phyloP scores from a whole-genome alignment of 768 basidiomycete species.

The Polyporus arcularius region DNA sequence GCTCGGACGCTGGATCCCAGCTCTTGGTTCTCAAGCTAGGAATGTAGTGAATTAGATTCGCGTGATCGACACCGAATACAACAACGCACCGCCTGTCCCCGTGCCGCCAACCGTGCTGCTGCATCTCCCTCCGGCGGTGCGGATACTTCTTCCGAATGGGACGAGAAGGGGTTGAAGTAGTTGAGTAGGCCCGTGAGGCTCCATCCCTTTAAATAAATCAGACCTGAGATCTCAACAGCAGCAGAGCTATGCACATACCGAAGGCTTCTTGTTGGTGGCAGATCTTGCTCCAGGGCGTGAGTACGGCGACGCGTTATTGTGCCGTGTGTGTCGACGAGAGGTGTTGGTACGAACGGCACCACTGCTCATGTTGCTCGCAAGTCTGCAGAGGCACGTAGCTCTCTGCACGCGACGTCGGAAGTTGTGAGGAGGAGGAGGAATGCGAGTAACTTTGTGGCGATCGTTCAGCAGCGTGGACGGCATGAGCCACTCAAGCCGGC shows the following conservation, averaged over 20 bases:
- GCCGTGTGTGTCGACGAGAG: conserved; percentile 17
- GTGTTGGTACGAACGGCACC: conserved; percentile 12
- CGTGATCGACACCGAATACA: neutral
- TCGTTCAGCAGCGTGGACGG: conserved; percentile 8
- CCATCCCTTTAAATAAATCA: conserved; percentile 43
- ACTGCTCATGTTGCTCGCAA: conserved; percentile 15
- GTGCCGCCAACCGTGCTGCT: conserved; percentile 7
- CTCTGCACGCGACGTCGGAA: neutral
- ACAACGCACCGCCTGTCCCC: conserved; percentile 15
- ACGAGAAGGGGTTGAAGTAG: conserved; percentile 52
- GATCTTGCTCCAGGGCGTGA: conserved; percentile 36
- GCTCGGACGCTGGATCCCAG: neutral
- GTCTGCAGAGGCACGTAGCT: neutral
- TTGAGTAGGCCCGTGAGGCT: conserved; percentile 50
- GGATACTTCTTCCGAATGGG: conserved; percentile 17
- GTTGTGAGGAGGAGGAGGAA: neutral
- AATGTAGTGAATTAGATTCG: neutral
- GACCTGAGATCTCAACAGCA: conserved; percentile 21
- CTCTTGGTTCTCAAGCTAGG: neutral
- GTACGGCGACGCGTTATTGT: conserved; percentile 53
- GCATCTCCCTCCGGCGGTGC: conserved; percentile 4
- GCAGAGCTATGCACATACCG: conserved; percentile 37
- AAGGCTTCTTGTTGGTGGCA: conserved; percentile 36
- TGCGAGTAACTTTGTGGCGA: neutral
- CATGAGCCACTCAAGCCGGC: conserved; percentile 14